These are phyloP conservation scores for Cladosporium sp. DNA, from an alignment of 2,329 filamentous ascomycete species.

Conservation along the genomic window DNA sequence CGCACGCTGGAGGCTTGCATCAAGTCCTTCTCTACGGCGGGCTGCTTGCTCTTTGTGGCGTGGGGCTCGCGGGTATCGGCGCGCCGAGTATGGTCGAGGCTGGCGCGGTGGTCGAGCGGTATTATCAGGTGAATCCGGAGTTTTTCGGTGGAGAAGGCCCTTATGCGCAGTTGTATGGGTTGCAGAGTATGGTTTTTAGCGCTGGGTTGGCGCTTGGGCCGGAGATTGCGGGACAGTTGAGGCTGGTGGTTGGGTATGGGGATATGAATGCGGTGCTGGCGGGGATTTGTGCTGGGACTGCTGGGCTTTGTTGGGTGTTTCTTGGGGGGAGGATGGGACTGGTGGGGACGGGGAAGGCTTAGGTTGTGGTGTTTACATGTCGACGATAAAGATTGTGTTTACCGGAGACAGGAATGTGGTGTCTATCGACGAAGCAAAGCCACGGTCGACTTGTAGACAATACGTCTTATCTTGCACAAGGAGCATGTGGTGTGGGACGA, in stretches of 20 bases:
- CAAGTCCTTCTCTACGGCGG: slow-evolving; percentile 45
- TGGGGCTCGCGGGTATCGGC: slow-evolving; percentile 52
- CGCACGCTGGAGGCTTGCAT: slow-evolving; percentile 34
- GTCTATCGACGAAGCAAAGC: too few species aligned
- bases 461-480: too few species aligned
- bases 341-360: background rate
- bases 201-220: slow-evolving; percentile 58
- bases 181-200: slow-evolving; percentile 61
- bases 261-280: slow-evolving; percentile 55
- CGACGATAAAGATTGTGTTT: too few species aligned
- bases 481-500: too few species aligned
- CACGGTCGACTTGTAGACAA: too few species aligned
- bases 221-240: slow-evolving; percentile 50
- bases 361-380: too few species aligned
- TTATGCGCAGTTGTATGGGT: slow-evolving; percentile 62
- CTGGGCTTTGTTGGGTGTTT: slow-evolving; percentile 41
- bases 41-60: slow-evolving; percentile 45
- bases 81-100: slow-evolving; percentile 56
- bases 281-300: slow-evolving; percentile 41
- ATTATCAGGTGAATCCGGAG: slow-evolving; percentile 51
- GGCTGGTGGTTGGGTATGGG: slow-evolving; percentile 51
- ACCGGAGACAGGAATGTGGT: too few species aligned
- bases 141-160: slow-evolving; percentile 55
- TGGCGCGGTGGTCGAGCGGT: slow-evolving; percentile 52
- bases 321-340: background rate